Percentiles rank a stretch among this genome's conserved stretches.
phyloP scores from a whole-genome alignment of 768 basidiomycete genomes.

The Tricholoma terreum region DNA sequence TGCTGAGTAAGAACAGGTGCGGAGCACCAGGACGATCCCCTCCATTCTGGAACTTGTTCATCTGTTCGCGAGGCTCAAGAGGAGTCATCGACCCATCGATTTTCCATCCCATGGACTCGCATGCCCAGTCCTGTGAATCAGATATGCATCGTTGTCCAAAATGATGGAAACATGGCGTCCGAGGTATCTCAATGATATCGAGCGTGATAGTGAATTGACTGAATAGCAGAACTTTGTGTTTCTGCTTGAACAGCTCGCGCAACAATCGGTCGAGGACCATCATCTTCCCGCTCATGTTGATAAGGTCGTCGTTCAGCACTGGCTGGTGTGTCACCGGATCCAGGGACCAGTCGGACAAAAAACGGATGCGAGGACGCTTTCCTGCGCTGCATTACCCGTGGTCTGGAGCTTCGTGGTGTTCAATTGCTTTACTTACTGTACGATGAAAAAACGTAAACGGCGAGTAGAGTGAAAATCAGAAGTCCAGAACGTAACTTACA shows the following conservation, averaged over 20 bases:
- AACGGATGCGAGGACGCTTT: conserved; percentile 95
- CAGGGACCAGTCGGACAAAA: conserved; percentile 80
- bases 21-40: conserved; percentile 64
- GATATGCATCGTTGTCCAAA: too few relatives aligned
- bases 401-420: conserved; percentile 96
- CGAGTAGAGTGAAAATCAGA: not conserved
- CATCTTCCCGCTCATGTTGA: conserved; percentile 95
- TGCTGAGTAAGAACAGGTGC: conserved; percentile 70
- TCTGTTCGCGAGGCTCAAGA: conserved; percentile 78
- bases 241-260: conserved; percentile 70
- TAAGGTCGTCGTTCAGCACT: conserved; percentile 73
- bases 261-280: conserved; percentile 89
- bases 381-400: conserved; percentile 92
- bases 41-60: conserved; percentile 78
- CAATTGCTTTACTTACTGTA: conserved; percentile 67
- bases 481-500: conserved; percentile 51
- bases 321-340: conserved; percentile 60
- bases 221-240: conserved; percentile 84
- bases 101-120: conserved; percentile 74
- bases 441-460: not conserved
- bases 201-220: conserved; percentile 97
- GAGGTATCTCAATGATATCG: conserved; percentile 81
- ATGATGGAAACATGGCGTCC: too few relatives aligned
- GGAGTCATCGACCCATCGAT: conserved; percentile 89
- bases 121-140: conserved; percentile 76